Conservation (phyloP, 2,329 filamentous ascomycete species). For the Lachnellula willkommii region DNA sequence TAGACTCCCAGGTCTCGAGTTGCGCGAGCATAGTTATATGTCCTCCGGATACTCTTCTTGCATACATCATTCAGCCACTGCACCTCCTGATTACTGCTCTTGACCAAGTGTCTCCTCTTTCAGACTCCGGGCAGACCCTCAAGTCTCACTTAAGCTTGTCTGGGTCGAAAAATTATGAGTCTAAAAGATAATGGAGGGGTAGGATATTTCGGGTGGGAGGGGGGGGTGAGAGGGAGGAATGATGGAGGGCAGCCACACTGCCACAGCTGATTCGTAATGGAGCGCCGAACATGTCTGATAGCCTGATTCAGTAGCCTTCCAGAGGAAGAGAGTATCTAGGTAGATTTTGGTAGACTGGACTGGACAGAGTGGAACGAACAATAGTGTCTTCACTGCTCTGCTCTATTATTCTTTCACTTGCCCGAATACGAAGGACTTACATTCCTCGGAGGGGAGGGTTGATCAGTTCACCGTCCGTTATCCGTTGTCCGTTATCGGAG, state of each 20-base stretch:
- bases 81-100: conserved; percentile 23
- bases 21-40: conserved; percentile 20
- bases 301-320: neutral
- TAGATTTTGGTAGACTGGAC: neutral
- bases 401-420: no score
- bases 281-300: conserved; percentile 1
- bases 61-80: conserved; percentile 14
- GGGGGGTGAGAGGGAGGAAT: neutral
- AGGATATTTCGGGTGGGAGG: neutral
- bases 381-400: neutral
- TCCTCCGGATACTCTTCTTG: conserved; percentile 10
- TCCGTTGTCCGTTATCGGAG: neutral
- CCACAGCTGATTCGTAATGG: conserved; percentile 6
- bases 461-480: neutral
- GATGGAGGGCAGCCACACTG: conserved; percentile 3
- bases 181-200: conserved; percentile 5
- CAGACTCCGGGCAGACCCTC: conserved; percentile 12
- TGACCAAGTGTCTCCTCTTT: conserved; percentile 19
- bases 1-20: conserved; percentile 10
- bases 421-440: neutral
- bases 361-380: no score
- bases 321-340: neutral
- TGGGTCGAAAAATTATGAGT: conserved; percentile 7
- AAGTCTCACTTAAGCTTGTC: conserved; percentile 20
- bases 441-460: neutral